These are phyloP conservation scores for Cordyceps fumosorosea DNA, from an alignment of 2,329 filamentous ascomycete species.

Conservation along the genomic window DNA sequence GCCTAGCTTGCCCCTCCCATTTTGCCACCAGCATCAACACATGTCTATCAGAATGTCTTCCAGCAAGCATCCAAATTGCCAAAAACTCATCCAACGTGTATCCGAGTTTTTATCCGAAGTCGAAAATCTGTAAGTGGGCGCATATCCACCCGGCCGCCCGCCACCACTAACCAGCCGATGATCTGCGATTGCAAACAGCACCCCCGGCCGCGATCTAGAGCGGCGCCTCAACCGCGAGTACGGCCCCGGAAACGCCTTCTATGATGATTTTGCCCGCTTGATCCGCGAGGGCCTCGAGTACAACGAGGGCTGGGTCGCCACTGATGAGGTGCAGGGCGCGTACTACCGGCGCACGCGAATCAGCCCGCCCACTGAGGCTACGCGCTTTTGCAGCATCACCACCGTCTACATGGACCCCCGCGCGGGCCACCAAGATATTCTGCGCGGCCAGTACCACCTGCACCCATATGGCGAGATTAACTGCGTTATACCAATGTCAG, in stretches of 20 bases:
- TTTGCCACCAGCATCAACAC: neutral
- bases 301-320: conserved; percentile 38
- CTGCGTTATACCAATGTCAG: conserved; percentile 45
- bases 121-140: conserved; percentile 4
- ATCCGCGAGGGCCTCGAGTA: conserved; percentile 31
- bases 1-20: conserved; percentile 5
- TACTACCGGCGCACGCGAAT: conserved; percentile 43
- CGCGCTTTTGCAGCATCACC: conserved; percentile 48
- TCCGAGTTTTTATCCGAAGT: conserved; percentile 5
- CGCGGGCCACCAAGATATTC: conserved; percentile 32
- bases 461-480: conserved; percentile 52
- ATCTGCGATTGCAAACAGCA: conserved; percentile 24
- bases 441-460: conserved; percentile 45
- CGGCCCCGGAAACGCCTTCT: conserved; percentile 35
- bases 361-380: conserved; percentile 36
- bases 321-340: conserved; percentile 35
- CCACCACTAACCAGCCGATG: neutral
- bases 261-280: conserved; percentile 34
- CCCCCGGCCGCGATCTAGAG: conserved; percentile 40
- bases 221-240: conserved; percentile 35
- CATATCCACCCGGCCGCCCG: neutral
- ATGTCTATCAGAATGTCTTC: neutral
- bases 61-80: conserved; percentile 5
- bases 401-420: conserved; percentile 49
- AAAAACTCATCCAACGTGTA: conserved; percentile 4